Evolutionary conservation across 345 rosid genomes (phyloP).

Genomic region (Eucalyptus marginata): DNA sequence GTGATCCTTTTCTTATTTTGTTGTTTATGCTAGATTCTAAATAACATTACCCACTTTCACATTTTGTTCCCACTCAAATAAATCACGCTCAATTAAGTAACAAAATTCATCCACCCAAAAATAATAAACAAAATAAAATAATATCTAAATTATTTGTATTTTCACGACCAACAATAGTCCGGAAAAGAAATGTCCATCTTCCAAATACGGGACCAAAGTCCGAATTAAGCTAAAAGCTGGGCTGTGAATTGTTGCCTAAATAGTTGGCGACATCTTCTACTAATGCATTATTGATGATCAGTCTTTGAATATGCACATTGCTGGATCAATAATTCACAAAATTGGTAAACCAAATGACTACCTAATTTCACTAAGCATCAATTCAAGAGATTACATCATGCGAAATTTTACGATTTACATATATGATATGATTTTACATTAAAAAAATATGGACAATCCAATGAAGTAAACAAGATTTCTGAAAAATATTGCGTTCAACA

Average conservation of each 20-base stretch:
- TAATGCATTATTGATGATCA: background rate
- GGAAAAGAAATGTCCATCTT: background rate
- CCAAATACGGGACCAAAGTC: background rate
- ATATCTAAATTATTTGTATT: background rate
- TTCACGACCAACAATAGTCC: background rate
- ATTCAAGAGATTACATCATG: background rate
- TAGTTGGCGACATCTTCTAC: background rate
- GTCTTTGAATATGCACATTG: background rate
- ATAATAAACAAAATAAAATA: background rate
- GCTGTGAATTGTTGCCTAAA: background rate
- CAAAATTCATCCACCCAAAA: background rate
- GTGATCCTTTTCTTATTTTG: too few species aligned
- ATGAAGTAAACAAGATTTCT: background rate
- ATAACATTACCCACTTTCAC: too few species aligned
- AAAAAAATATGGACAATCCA: accelerated
- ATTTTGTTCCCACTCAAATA: too few species aligned
- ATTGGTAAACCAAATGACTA: background rate
- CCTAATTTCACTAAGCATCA: background rate
- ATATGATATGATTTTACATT: background rate
- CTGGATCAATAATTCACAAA: background rate
- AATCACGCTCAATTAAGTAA: background rate
- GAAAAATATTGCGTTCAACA: background rate
- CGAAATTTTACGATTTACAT: background rate
- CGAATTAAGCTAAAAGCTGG: background rate
- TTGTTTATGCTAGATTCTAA: too few species aligned